phyloP scores from a whole-genome alignment of 257 asterid species.

The Capsicum chinense region DNA sequence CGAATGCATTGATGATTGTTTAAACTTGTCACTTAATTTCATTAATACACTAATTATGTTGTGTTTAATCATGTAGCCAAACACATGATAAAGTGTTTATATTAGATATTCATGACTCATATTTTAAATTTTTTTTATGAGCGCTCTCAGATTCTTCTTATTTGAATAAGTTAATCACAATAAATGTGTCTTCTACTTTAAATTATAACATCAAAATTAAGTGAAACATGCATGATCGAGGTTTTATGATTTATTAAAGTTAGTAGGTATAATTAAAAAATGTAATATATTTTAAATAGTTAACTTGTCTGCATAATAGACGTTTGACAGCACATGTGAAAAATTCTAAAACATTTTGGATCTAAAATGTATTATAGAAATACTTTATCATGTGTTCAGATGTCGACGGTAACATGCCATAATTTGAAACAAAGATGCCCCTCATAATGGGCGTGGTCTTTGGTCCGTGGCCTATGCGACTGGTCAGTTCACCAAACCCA shows the following conservation, averaged over 20 bases:
- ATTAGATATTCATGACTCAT: neutral
- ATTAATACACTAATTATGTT: neutral
- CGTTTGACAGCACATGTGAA: neutral
- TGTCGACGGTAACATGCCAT: neutral
- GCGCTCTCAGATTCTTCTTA: too few relatives aligned
- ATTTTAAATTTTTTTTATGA: too few relatives aligned
- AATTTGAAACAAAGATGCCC: constrained; percentile 33
- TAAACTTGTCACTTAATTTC: neutral
- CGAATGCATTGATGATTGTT: neutral
- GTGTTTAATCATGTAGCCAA: neutral
- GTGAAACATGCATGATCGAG: too few relatives aligned
- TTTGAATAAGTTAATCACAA: too few relatives aligned
- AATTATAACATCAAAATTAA: too few relatives aligned
- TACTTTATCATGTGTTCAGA: neutral
- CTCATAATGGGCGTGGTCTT: constrained; percentile 31
- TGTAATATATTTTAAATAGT: neutral
- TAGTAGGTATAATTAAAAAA: neutral
- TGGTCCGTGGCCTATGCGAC: constrained; percentile 30
- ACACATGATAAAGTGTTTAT: neutral
- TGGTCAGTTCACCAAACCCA: constrained; percentile 51
- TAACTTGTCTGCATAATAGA: neutral
- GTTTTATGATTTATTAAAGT: neutral
- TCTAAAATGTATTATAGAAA: neutral
- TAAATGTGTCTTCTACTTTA: too few relatives aligned
- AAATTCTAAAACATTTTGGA: neutral